Evolutionary conservation across 2,329 filamentous ascomycete species (phyloP).

Genomic region (Neopestalotiopsis sp.): DNA sequence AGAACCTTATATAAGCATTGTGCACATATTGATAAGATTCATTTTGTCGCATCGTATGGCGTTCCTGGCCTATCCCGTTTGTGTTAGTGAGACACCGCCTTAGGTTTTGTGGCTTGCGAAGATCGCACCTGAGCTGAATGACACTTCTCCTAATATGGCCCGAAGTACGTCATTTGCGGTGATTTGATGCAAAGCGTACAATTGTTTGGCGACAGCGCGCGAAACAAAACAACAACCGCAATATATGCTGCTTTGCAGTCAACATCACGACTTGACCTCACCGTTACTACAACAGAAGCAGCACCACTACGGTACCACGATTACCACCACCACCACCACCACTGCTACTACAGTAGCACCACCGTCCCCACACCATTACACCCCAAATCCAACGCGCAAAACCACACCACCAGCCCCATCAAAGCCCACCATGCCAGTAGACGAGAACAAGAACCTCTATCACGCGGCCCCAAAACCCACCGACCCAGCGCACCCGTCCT

Average conservation of each 20-base stretch:
- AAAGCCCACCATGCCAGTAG: constrained; percentile 1
- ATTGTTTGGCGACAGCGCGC: too few species aligned
- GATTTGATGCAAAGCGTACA: too few species aligned
- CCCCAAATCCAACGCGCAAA: not conserved
- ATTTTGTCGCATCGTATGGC: not conserved
- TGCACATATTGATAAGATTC: not conserved
- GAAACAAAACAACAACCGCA: too few species aligned
- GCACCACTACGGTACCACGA: too few species aligned
- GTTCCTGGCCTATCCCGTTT: not conserved
- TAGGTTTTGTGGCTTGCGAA: constrained; percentile 10
- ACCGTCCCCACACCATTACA: not conserved
- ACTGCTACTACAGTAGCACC: too few species aligned
- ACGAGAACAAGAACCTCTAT: constrained; percentile 8
- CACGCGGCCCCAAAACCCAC: constrained; percentile 8
- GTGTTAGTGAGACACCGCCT: not conserved
- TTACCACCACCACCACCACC: too few species aligned
- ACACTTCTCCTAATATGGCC: not conserved
- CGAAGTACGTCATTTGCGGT: constrained; percentile 2
- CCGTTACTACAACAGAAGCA: too few species aligned
- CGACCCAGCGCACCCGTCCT: constrained; percentile 9
- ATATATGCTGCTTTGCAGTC: too few species aligned
- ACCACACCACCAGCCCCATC: not conserved
- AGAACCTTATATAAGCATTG: not conserved
- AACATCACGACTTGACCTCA: too few species aligned
- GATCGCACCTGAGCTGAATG: constrained; percentile 1